Evolutionary conservation across 257 asterid genomes (phyloP).

Genomic region (Rehmannia glutinosa): DNA sequence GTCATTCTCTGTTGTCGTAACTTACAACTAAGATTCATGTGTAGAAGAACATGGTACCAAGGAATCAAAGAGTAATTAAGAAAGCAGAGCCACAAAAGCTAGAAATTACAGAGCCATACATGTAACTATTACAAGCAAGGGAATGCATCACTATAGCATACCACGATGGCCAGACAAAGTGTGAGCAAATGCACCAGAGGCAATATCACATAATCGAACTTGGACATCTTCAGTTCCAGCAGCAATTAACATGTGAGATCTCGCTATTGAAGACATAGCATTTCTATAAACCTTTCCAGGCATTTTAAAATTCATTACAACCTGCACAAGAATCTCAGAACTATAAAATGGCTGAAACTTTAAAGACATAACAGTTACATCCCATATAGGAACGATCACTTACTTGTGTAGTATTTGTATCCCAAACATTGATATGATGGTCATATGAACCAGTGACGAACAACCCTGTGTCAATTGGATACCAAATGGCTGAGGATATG

Average conservation of each 20-base stretch:
- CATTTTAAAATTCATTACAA: constrained; percentile 79
- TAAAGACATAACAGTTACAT: background rate
- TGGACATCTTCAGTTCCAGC: constrained; percentile 98
- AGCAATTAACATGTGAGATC: constrained; percentile 93
- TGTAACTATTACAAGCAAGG: background rate
- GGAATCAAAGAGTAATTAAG: background rate
- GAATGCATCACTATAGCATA: constrained; percentile 33
- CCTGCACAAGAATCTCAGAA: constrained; percentile 42
- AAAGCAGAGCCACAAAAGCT: background rate
- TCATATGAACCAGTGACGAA: constrained; percentile 95
- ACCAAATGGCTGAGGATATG: constrained; percentile 87
- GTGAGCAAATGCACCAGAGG: constrained; percentile 96
- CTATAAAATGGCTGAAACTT: constrained; percentile 4
- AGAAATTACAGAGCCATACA: background rate
- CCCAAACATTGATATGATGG: constrained; percentile 93
- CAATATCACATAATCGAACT: constrained; percentile 96
- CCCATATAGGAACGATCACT: background rate
- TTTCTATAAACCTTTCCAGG: constrained; percentile 95
- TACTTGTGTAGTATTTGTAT: constrained; percentile 88
- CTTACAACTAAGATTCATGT: background rate
- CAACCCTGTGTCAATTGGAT: constrained; percentile 93
- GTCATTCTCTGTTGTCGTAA: background rate
- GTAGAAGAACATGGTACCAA: background rate
- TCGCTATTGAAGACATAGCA: constrained; percentile 88
- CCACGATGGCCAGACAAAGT: constrained; percentile 99